Conservation (phyloP, 225 moss, liverwort and hornwort species). For the Antitrichia curtipendula region DNA sequence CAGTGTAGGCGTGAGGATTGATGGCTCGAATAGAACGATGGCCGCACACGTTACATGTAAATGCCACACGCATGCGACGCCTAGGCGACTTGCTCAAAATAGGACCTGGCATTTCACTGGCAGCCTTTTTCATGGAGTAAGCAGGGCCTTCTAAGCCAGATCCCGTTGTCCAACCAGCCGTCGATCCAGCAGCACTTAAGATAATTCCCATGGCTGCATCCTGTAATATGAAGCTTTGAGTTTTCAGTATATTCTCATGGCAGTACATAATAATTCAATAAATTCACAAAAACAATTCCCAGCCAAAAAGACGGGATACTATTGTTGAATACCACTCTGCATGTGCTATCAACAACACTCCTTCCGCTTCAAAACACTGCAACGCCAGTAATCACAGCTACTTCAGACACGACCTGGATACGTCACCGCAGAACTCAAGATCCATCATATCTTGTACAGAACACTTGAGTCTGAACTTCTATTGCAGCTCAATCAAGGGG, state of each 20-base stretch:
- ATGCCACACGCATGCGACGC: slow-evolving; percentile 96
- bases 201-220: slow-evolving; percentile 94
- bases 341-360: not conserved
- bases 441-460: not conserved
- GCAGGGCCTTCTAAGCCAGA: slow-evolving; percentile 95
- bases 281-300: not conserved
- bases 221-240: not conserved
- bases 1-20: slow-evolving; percentile 94
- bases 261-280: not conserved
- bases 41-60: slow-evolving; percentile 98
- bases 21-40: slow-evolving; percentile 92
- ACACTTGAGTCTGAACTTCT: not conserved
- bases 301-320: not conserved
- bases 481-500: not conserved
- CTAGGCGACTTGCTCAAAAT: slow-evolving; percentile 90
- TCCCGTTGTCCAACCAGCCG: slow-evolving; percentile 94
- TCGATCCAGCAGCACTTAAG: slow-evolving; percentile 60
- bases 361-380: not conserved
- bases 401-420: not conserved
- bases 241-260: not conserved
- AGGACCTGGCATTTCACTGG: slow-evolving; percentile 45
- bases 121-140: slow-evolving; percentile 28
- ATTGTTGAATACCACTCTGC: not conserved
- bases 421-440: not conserved
- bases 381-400: not conserved